Evolutionary conservation across 2,329 filamentous ascomycete genomes (phyloP), one percentile per base, ranked within the genome.

Genomic region (Cercospora sesami): DNA sequence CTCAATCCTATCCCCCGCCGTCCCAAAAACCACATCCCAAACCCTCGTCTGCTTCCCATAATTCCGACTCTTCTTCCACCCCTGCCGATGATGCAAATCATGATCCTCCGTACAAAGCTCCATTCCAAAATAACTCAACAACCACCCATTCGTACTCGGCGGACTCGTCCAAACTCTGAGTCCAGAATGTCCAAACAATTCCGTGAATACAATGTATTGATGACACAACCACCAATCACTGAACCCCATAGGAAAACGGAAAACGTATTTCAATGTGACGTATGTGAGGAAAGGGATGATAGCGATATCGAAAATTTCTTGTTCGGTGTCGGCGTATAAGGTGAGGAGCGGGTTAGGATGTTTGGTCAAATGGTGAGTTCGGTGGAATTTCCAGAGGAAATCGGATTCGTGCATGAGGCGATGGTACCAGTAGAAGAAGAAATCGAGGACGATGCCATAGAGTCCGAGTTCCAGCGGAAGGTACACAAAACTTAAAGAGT

Each of bases 201-300:
- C 81, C 5, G 80, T 74, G 72, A 78, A 83, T 5, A 81, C 75
- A n/a, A 83, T 73, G 57, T 82, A 84, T 61, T 81, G 76, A 58
- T 82, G 79, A 69, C 81, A 83, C 9, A 83, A 69, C 81, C 81
- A 83, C 80, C 79, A 81, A 45, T 83, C 81, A 57, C 81, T 82
- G 68, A 83, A 83, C 0, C 79, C 80, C 78, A 83, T 80, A 0
- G 81, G 81, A 12, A 83, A 62, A 0, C 81, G 81, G 39, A 79
- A 74, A 42, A 72, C 36, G 36, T 75, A 59, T 58, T 76, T 78
- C 51, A 83, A 64, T 0, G 75, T 79, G 62, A 73, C 71, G 66
- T 78, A 83, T 1, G 81, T 77, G 55, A 82, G 68, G 16, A 82
- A 65, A 0, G 81, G 81, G 5, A 83, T 78, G 18, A 77, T 79